Conservation (phyloP, 306 rosid genomes). For the Amphicarpaea edgeworthii region DNA sequence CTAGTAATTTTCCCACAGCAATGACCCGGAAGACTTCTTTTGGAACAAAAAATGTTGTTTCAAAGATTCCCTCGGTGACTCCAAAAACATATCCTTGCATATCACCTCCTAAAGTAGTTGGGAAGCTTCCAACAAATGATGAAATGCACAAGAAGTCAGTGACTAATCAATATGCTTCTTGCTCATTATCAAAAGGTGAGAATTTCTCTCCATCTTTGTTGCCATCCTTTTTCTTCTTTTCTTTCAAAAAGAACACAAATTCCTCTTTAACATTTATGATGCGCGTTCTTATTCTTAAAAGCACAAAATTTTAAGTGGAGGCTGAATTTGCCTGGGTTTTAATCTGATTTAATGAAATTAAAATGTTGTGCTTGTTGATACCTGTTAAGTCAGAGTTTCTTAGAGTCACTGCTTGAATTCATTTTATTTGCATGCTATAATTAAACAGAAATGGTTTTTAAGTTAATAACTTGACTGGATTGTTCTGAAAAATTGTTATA, state of each 20-base stretch:
- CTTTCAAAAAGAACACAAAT: background rate
- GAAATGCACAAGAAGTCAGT: conserved; percentile 33
- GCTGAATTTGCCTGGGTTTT: background rate
- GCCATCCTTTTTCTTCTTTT: background rate
- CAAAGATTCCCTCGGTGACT: conserved; percentile 13
- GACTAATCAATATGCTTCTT: conserved; percentile 44
- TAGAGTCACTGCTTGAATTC: background rate
- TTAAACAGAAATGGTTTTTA: background rate
- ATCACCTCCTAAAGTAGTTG: conserved; percentile 32
- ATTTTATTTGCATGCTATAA: background rate
- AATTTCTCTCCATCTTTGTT: conserved; percentile 1
- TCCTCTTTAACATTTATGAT: conserved; percentile 10
- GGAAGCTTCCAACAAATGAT: conserved; percentile 39
- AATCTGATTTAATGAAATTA: conserved; percentile 17
- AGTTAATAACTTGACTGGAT: background rate
- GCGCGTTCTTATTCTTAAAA: background rate
- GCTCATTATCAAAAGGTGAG: conserved; percentile 53
- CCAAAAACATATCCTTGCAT: conserved; percentile 32
- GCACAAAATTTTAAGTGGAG: background rate
- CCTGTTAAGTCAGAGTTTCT: background rate
- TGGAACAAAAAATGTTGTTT: conserved; percentile 25
- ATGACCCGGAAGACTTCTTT: background rate
- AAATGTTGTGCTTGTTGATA: conserved; percentile 14
- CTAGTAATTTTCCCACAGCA: background rate
- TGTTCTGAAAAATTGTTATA: background rate